Evolutionary conservation across 2,329 filamentous ascomycete genomes (phyloP).

Genomic region (Chrysoporthe deuterocubensis): DNA sequence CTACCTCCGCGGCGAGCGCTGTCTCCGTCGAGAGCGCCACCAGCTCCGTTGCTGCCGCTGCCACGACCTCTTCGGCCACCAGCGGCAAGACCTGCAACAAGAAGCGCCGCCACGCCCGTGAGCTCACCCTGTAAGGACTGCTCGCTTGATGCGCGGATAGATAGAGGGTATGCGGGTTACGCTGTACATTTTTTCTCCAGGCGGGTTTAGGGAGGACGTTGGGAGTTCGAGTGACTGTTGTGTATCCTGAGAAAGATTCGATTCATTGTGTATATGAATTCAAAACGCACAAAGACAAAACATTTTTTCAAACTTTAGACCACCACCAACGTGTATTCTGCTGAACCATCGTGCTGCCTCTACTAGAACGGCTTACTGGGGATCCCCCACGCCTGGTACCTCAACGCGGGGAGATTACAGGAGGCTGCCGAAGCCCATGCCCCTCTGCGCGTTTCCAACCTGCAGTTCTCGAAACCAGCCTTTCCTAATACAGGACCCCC

Average conservation of each 20-base stretch:
- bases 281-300: constrained; percentile 1
- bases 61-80: background rate
- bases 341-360: background rate
- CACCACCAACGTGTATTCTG: no score
- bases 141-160: no score
- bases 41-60: constrained; percentile 2
- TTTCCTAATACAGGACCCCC: background rate
- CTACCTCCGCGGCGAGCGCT: constrained; percentile 6
- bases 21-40: constrained; percentile 13
- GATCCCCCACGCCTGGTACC: background rate
- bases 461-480: background rate
- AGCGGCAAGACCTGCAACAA: constrained; percentile 20
- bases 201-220: no score
- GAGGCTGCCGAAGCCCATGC: background rate
- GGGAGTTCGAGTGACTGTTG: background rate
- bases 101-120: constrained; percentile 20
- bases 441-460: background rate
- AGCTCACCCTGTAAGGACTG: background rate
- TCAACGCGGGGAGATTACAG: background rate
- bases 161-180: background rate
- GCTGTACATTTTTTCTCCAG: background rate
- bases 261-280: constrained; percentile 12
- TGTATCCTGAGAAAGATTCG: background rate
- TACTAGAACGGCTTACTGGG: background rate
- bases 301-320: background rate